phyloP scores from a whole-genome alignment of 768 basidiomycete species.

The Lentinula boryana region DNA sequence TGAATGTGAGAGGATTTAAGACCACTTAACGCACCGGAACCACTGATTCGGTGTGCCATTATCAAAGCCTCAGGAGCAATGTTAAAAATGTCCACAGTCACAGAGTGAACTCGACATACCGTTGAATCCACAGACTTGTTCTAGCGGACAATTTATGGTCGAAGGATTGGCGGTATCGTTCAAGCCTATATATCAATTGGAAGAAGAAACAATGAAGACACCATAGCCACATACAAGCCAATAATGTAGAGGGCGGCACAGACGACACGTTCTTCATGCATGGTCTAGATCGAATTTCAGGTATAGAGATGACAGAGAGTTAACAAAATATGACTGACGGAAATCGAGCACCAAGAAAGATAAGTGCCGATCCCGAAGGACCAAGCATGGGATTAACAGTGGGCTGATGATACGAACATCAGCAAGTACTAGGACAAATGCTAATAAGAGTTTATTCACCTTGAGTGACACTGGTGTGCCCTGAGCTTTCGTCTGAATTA shows the following conservation, averaged over 20 bases:
- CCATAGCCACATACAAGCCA: conserved; percentile 47
- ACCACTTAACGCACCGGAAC: conserved; percentile 30
- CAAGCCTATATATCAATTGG: conserved; percentile 41
- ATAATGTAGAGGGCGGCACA: conserved; percentile 44
- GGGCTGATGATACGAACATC: conserved; percentile 40
- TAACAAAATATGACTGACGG: conserved; percentile 26
- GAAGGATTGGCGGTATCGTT: conserved; percentile 83
- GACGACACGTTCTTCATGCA: conserved; percentile 76
- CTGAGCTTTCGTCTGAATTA: conserved; percentile 67
- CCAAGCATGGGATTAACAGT: conserved; percentile 88
- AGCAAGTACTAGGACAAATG: neutral
- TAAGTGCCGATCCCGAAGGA: conserved; percentile 77
- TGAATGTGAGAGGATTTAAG: neutral
- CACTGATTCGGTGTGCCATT: conserved; percentile 38
- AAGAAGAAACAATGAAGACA: neutral
- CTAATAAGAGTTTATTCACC: conserved; percentile 27
- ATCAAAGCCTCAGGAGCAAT: conserved; percentile 29
- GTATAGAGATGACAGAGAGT: neutral
- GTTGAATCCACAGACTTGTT: conserved; percentile 86
- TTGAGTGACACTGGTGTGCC: conserved; percentile 85
- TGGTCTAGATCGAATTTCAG: neutral
- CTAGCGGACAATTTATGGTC: conserved; percentile 62
- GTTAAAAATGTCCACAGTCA: neutral
- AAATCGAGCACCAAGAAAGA: conserved; percentile 87
- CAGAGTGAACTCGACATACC: conserved; percentile 34